Conservation (phyloP, 371 early-diverging fungal genomes). For the Cokeromyces recurvatus region DNA sequence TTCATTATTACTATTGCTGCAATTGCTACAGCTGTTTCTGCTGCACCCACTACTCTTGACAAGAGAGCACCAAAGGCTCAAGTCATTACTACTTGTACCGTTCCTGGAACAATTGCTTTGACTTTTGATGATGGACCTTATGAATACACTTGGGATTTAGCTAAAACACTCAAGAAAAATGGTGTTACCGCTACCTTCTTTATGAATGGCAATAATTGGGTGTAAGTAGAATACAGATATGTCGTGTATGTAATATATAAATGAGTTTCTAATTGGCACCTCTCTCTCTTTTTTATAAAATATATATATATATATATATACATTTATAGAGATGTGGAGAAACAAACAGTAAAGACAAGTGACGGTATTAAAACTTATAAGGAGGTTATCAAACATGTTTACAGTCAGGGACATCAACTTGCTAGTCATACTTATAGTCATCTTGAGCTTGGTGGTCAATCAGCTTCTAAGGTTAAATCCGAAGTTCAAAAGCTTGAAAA, state of each 20-base stretch:
- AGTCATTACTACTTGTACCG: constrained; percentile 19
- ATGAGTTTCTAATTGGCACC: too few relatives aligned
- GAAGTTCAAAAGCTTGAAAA: constrained; percentile 23
- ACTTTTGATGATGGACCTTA: constrained; percentile 70
- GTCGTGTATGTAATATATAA: too few relatives aligned
- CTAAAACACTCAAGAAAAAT: constrained; percentile 37
- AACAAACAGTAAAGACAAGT: constrained; percentile 17
- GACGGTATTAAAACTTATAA: constrained; percentile 26
- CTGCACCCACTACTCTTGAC: constrained; percentile 6
- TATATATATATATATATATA: too few relatives aligned
- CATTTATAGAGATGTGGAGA: constrained; percentile 18
- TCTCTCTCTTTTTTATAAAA: too few relatives aligned
- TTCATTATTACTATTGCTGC: constrained; percentile 15
- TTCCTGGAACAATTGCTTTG: constrained; percentile 27
- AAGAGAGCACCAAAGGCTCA: constrained; percentile 22
- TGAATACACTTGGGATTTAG: constrained; percentile 37
- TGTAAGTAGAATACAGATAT: too few relatives aligned
- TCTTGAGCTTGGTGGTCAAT: constrained; percentile 21
- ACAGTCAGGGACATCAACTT: constrained; percentile 39
- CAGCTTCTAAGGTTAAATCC: constrained; percentile 7
- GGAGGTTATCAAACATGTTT: constrained; percentile 33
- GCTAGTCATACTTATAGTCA: constrained; percentile 48
- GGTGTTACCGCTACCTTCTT: constrained; percentile 63
- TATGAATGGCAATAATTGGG: constrained; percentile 48
- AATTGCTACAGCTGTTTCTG: background rate